phyloP scores from a whole-genome alignment of 192 early-diverging fungal species.

The Gigaspora rosea region DNA sequence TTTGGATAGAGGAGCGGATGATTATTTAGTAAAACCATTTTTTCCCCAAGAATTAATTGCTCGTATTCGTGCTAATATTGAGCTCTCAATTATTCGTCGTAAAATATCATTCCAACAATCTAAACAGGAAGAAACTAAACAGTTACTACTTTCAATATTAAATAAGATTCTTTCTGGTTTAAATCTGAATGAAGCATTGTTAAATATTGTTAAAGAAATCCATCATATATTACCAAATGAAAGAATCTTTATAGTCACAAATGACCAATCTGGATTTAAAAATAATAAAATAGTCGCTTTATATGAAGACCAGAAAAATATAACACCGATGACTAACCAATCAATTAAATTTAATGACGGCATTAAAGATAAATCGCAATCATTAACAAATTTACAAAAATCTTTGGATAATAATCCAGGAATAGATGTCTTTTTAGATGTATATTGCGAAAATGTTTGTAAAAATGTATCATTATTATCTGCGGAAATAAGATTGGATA shows the following conservation, averaged over 20 bases:
- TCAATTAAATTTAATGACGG: no score
- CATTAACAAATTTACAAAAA: no score
- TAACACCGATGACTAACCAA: neutral
- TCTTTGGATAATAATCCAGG: no score
- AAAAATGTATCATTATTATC: no score
- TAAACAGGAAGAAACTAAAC: conserved; percentile 41
- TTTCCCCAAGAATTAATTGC: no score
- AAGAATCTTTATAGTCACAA: conserved; percentile 34
- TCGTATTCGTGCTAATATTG: no score
- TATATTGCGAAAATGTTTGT: neutral
- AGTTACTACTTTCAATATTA: conserved; percentile 35
- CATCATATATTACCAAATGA: conserved; percentile 43
- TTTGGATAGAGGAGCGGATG: no score
- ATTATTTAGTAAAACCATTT: no score
- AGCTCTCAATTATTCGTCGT: no score
- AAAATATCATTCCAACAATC: conserved; percentile 36
- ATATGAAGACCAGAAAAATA: neutral
- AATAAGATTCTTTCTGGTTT: conserved; percentile 34
- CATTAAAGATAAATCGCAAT: no score
- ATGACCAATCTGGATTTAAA: neutral
- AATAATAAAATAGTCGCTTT: neutral
- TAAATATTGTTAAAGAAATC: neutral
- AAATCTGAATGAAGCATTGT: neutral
- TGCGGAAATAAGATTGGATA: neutral
- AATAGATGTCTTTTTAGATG: neutral